Conservation (phyloP, 306 rosid genomes). For the Quercus alba region DNA sequence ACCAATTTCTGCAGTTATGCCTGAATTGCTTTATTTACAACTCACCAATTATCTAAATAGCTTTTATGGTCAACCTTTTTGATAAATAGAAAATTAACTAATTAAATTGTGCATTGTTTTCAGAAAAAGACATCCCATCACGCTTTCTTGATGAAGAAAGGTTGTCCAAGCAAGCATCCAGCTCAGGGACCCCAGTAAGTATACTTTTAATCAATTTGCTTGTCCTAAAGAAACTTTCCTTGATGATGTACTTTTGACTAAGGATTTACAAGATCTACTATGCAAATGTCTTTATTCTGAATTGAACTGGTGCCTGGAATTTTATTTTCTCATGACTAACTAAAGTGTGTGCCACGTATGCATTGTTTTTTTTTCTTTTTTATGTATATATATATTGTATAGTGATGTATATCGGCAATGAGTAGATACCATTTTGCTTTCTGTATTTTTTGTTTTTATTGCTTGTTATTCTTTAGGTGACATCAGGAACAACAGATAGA, state of each 20-base stretch:
- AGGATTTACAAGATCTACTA: neutral
- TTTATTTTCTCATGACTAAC: neutral
- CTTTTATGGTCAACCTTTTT: conserved; percentile 15
- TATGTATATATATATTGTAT: neutral
- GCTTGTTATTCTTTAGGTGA: conserved; percentile 44
- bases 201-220: neutral
- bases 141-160: conserved; percentile 66
- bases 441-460: conserved; percentile 8
- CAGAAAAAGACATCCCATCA: conserved; percentile 94
- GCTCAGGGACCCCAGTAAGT: conserved; percentile 73
- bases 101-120: conserved; percentile 9
- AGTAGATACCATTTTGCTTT: neutral
- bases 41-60: neutral
- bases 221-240: neutral
- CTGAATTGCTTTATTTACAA: conserved; percentile 7
- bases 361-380: neutral
- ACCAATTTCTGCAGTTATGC: neutral
- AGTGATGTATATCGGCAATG: neutral
- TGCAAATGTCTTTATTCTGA: neutral
- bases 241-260: neutral
- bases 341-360: too few species aligned
- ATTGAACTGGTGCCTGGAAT: neutral
- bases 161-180: conserved; percentile 58
- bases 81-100: neutral
- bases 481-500: conserved; percentile 39